phyloP scores from a whole-genome alignment of 257 asterid genomes.

The Solanum ossicruentum region DNA sequence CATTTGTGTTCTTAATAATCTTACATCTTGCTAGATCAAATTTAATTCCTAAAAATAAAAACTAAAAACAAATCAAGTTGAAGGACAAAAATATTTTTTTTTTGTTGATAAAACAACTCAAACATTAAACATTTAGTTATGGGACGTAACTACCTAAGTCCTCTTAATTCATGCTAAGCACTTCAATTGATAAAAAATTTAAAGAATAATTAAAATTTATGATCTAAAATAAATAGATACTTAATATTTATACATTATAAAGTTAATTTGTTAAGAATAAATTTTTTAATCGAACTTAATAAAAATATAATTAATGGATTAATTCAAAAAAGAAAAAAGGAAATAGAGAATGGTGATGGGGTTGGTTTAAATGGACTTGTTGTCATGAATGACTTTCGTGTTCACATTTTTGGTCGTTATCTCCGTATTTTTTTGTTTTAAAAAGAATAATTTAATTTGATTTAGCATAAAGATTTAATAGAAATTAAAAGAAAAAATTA shows the following conservation, averaged over 20 bases:
- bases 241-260: not conserved
- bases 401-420: not conserved
- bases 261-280: not conserved
- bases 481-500: no score
- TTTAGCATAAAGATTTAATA: no score
- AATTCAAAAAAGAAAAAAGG: no score
- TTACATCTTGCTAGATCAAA: no score
- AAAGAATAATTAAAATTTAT: not conserved
- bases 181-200: not conserved
- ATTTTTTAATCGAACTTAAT: fast-evolving
- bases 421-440: no score
- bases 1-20: no score
- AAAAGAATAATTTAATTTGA: no score
- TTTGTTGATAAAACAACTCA: not conserved
- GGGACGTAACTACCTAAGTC: not conserved
- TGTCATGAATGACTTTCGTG: not conserved
- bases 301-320: fast-evolving
- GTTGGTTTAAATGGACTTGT: not conserved
- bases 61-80: not conserved
- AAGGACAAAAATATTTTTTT: fast-evolving
- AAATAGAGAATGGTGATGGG: not conserved
- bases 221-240: no score
- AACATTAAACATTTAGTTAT: not conserved
- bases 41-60: no score
- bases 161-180: not conserved